phyloP scores from a whole-genome alignment of 2,329 filamentous ascomycete genomes.

The Phaeomoniella chlamydospora region DNA sequence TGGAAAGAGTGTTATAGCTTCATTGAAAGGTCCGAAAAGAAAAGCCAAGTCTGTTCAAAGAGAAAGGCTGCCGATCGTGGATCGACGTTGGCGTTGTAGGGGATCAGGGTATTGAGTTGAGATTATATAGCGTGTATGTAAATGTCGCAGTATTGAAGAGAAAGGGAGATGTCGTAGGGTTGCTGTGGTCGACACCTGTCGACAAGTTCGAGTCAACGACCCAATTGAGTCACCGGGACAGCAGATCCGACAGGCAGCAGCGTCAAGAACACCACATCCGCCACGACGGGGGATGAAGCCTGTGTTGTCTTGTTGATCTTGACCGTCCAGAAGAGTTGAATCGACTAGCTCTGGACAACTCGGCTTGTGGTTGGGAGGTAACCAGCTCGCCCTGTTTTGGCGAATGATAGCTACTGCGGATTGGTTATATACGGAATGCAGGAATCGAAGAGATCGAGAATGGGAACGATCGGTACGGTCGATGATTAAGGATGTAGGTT shows the following conservation, averaged over 20 bases:
- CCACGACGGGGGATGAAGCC: background rate
- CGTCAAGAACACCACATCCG: background rate
- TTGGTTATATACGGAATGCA: background rate
- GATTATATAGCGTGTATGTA: background rate
- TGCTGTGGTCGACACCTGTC: background rate
- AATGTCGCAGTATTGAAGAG: background rate
- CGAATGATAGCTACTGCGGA: background rate
- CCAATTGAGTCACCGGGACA: background rate
- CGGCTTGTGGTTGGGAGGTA: background rate
- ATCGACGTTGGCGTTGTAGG: background rate
- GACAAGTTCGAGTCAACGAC: background rate
- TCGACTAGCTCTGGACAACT: background rate
- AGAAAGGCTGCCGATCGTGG: background rate
- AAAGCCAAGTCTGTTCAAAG: background rate
- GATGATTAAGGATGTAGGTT: background rate
- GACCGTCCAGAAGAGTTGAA: background rate
- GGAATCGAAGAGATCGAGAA: background rate
- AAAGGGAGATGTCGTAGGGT: background rate
- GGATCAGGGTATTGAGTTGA: too few relatives aligned
- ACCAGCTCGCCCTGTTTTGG: too few relatives aligned
- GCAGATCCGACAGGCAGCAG: background rate
- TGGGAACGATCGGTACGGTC: too few relatives aligned
- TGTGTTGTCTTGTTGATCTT: background rate
- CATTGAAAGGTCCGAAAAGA: background rate
- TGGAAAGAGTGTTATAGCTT: background rate